These are phyloP conservation scores for Stemphylium vesicarium DNA, from an alignment of 2,329 filamentous ascomycete species.

Conservation along the genomic window DNA sequence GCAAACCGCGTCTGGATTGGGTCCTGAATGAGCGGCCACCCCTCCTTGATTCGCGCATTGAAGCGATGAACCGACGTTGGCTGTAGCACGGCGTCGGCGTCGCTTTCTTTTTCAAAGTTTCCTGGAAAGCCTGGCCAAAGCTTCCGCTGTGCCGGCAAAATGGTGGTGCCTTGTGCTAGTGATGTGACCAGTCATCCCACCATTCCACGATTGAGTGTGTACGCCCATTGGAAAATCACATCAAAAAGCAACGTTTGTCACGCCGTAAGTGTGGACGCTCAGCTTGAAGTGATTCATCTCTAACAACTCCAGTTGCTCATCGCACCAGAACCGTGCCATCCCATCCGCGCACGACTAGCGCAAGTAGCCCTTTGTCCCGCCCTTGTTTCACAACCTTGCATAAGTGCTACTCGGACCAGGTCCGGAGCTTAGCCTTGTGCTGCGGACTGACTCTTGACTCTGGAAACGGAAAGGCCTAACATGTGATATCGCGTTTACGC, in stretches of 20 bases:
- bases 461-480: constrained; percentile 27
- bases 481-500: constrained; percentile 49
- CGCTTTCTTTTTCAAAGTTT: constrained; percentile 32
- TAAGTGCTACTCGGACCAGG: constrained; percentile 31
- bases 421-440: constrained; percentile 23
- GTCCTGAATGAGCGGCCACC: constrained; percentile 17
- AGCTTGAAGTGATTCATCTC: constrained; percentile 1
- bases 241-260: background rate
- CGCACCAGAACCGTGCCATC: constrained; percentile 9
- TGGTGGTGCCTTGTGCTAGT: constrained; percentile 32
- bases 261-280: background rate
- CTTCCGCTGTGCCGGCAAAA: constrained; percentile 24
- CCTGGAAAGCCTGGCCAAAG: constrained; percentile 35
- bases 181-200: constrained; percentile 22
- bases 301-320: constrained; percentile 12
- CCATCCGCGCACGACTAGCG: constrained; percentile 16
- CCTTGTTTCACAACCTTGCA: constrained; percentile 42
- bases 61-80: constrained; percentile 34
- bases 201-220: constrained; percentile 12
- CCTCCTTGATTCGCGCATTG: constrained; percentile 33
- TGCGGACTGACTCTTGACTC: constrained; percentile 35
- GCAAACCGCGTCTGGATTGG: constrained; percentile 27
- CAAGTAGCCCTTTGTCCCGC: constrained; percentile 32
- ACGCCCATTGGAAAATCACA: background rate
- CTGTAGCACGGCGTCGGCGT: constrained; percentile 34